Percentiles rank a stretch among this genome's conserved stretches.
phyloP scores from a whole-genome alignment of 805 yeast genomes.

The Candida peoriensis region DNA sequence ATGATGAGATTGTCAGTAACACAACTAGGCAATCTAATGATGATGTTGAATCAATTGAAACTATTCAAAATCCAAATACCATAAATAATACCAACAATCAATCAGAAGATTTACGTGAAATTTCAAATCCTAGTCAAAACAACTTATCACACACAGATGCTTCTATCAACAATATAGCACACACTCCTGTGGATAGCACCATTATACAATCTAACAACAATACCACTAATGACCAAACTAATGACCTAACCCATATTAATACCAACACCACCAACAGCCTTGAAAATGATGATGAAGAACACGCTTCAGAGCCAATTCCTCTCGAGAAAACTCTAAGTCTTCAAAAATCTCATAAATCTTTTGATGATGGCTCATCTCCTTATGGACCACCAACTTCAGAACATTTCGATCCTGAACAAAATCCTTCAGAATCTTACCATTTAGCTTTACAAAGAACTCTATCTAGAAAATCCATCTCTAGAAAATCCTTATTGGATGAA shows the following conservation, averaged over 20 bases:
- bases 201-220: too few species aligned
- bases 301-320: constrained; percentile 1
- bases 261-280: too few species aligned
- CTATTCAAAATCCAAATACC: constrained; percentile 1
- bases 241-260: too few species aligned
- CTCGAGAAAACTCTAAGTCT: constrained; percentile 7
- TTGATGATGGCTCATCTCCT: constrained; percentile 9
- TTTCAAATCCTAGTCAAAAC: neutral
- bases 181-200: too few species aligned
- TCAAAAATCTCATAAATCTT: constrained; percentile 15
- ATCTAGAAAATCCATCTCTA: constrained; percentile 20
- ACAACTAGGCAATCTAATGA: constrained; percentile 4
- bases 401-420: constrained; percentile 4
- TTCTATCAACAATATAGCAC: too few species aligned
- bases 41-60: constrained; percentile 7
- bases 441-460: constrained; percentile 21
- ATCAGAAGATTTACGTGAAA: too few species aligned
- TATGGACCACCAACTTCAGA: constrained; percentile 19
- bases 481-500: constrained; percentile 4
- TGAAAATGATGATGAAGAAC: too few species aligned
- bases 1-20: constrained; percentile 3
- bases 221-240: too few species aligned
- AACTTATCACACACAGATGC: neutral
- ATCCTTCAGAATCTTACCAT: constrained; percentile 17
- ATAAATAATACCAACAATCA: neutral